Conservation (phyloP, 352 stramenopile genomes). For the Pseudoperonospora humuli region DNA sequence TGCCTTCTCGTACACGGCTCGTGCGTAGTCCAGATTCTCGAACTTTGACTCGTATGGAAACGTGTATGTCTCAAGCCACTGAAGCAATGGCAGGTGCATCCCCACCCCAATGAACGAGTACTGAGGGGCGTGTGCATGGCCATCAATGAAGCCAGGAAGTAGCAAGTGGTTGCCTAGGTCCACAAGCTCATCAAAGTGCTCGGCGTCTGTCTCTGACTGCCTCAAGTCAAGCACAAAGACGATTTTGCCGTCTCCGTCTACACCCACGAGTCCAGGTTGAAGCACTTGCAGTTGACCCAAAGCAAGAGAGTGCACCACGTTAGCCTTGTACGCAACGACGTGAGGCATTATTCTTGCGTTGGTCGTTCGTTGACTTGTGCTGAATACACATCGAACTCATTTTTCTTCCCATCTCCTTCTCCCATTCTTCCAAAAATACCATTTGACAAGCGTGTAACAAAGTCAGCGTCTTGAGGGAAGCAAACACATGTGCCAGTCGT, state of each 20-base stretch:
- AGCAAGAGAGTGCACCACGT: conserved; percentile 63
- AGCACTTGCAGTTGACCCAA: conserved; percentile 48
- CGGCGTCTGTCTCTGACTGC: conserved; percentile 17
- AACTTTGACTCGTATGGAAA: conserved; percentile 90
- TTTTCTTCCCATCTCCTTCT: conserved; percentile 5
- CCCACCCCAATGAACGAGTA: conserved; percentile 90
- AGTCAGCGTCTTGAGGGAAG: too few relatives aligned
- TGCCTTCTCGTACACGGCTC: conserved; percentile 81
- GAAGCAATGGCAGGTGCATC: conserved; percentile 89
- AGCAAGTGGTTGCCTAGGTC: conserved; percentile 75
- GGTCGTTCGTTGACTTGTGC: conserved; percentile 6
- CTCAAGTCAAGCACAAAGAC: conserved; percentile 15
- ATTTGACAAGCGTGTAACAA: too few relatives aligned
- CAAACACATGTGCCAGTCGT: too few relatives aligned
- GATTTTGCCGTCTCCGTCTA: conserved; percentile 19
- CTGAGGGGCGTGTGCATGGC: conserved; percentile 91
- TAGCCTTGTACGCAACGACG: conserved; percentile 65
- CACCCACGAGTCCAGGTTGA: conserved; percentile 30
- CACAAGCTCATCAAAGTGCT: conserved; percentile 45
- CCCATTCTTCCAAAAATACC: background rate
- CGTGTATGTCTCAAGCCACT: conserved; percentile 93
- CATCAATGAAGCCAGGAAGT: conserved; percentile 91
- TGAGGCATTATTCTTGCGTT: conserved; percentile 12
- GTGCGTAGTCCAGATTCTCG: conserved; percentile 48
- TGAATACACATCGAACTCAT: conserved; percentile 5